These are phyloP conservation scores for Trichosanthes truncata DNA, from an alignment of 306 rosid species.

Conservation along the genomic window DNA sequence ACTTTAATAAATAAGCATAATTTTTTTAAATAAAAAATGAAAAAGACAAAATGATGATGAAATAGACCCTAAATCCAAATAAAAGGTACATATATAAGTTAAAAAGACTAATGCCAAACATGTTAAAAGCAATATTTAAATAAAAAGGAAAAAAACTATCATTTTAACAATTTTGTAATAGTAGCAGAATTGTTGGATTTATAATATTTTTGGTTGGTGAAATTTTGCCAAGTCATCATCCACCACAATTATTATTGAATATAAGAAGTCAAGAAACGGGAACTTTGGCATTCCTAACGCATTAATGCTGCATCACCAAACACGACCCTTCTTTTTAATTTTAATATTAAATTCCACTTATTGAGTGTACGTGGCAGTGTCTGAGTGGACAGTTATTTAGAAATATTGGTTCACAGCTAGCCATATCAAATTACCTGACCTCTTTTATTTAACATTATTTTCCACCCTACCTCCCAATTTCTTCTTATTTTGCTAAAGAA, in stretches of 20 bases:
- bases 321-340: neutral
- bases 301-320: conserved; percentile 1
- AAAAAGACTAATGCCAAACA: too few species aligned
- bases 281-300: neutral
- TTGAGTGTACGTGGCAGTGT: neutral
- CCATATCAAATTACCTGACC: neutral
- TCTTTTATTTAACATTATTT: neutral
- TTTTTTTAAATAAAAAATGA: too few species aligned
- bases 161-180: neutral
- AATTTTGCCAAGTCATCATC: neutral
- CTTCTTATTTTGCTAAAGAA: neutral
- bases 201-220: neutral
- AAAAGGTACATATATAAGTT: too few species aligned
- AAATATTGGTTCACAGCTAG: neutral
- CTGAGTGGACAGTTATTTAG: neutral
- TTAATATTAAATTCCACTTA: neutral
- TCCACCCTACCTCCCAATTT: neutral
- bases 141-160: too few species aligned
- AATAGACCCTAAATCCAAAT: too few species aligned
- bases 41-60: too few species aligned
- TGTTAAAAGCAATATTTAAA: too few species aligned
- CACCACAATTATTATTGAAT: neutral
- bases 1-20: too few species aligned
- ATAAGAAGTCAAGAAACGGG: neutral
- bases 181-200: neutral